These are phyloP conservation scores for Fraxinus latifolia DNA, from an alignment of 305 asterid species.

Conservation along the genomic window DNA sequence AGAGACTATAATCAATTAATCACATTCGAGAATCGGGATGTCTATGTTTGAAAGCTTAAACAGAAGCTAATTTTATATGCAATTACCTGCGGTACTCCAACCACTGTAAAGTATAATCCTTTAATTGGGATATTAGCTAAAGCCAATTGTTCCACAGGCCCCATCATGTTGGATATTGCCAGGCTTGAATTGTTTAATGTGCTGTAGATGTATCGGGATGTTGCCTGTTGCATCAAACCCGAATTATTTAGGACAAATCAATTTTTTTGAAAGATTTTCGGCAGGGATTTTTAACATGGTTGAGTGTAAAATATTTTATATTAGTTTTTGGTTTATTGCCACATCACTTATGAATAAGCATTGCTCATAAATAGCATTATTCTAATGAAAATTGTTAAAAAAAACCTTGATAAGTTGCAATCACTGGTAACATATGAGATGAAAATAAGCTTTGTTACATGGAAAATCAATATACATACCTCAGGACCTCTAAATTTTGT, in stretches of 20 bases:
- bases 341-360: background rate
- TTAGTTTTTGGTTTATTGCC: background rate
- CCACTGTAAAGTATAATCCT: slow-evolving; percentile 49
- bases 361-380: background rate
- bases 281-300: background rate
- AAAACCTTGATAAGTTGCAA: background rate
- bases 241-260: background rate
- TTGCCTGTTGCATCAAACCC: slow-evolving; percentile 29
- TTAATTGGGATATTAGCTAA: slow-evolving; percentile 46
- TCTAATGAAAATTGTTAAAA: background rate
- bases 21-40: background rate
- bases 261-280: background rate
- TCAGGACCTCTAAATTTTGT: slow-evolving; percentile 47
- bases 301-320: background rate
- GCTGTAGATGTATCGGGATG: slow-evolving; percentile 39
- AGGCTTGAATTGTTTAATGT: slow-evolving; percentile 55
- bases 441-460: background rate
- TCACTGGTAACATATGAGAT: background rate
- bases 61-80: background rate
- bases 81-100: slow-evolving; percentile 54
- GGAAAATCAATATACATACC: slow-evolving; percentile 28
- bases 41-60: background rate
- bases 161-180: slow-evolving; percentile 53
- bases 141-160: slow-evolving; percentile 51
- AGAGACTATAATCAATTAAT: background rate